Base-by-base conservation (phyloP, 2,329 filamentous ascomycete genomes). In the Hortaea sp. region DNA sequence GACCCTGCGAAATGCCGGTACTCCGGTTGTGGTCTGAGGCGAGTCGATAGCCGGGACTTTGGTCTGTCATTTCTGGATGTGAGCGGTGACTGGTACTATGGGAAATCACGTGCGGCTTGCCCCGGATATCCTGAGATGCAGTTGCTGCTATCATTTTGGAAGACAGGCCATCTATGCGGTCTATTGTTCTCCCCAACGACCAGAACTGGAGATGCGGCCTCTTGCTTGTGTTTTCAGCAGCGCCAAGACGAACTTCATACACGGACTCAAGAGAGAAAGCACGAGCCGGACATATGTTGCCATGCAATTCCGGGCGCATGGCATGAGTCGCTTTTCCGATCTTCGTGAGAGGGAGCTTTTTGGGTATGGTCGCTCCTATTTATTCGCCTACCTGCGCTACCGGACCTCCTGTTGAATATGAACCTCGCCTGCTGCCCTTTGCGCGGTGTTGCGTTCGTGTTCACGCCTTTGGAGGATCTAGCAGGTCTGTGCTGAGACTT, bases 211-310 rank as follows among this genome's bases (percentile, higher is more conserved):
- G 52, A 52, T 51, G 51, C 53, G 51, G 13, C 44, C 44, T 44
- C 53, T 53, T 55, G 52, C 56, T 61, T 55, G 59, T 48, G 45
- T 48, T 43, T 13, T 47, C 49, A 56, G 46, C 20, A 52, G 57
- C 57, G 58, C 57, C 56, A 57, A 59, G 55, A 59, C 35, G 48
- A 37, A 43, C 41, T 32, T 12, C 29, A 40, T 35, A 35, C 32
- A 12, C 28, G n/a, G 62, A 63, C 55, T 27, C 7, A 20, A 29
- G n/a, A n/a, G n/a, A 40, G 31, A 11, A 12, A 11, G 4, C 49
- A 60, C 35, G 60, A 57, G 53, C 60, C 61, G 61, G 61, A 61
- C 61, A 63, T 55, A 43, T 63, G 60, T 58, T 62, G 58, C 47
- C 56, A 57, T 57, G 45, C 50, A 47, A 39, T 54, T 41, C 40